Conservation (phyloP, 345 rosid genomes). For the Acer saccharum region DNA sequence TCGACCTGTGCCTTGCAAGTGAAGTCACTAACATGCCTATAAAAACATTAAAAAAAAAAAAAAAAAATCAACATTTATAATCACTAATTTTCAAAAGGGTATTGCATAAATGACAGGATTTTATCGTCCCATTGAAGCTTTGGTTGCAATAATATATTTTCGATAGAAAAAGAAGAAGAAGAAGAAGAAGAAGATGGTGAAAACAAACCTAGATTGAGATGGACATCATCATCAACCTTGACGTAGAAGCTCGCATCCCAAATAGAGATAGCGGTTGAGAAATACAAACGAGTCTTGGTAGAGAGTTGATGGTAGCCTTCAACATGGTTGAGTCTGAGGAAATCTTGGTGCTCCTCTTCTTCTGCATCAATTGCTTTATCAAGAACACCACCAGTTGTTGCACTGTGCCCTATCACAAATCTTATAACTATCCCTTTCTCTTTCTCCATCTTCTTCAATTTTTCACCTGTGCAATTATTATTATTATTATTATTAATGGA, state of each 20-base stretch:
- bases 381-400: constrained; percentile 72
- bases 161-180: neutral
- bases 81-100: no score
- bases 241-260: constrained; percentile 88
- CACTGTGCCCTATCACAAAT: constrained; percentile 91
- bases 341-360: constrained; percentile 62
- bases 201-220: constrained; percentile 62
- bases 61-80: no score
- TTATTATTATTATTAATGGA: no score
- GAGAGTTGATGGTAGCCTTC: constrained; percentile 90
- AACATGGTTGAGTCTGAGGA: constrained; percentile 76
- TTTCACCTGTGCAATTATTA: constrained; percentile 42
- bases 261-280: constrained; percentile 71
- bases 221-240: constrained; percentile 91
- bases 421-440: constrained; percentile 83
- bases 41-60: neutral
- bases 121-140: no score
- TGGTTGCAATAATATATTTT: no score
- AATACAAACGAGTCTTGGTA: constrained; percentile 74
- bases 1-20: constrained; percentile 57
- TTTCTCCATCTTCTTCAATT: constrained; percentile 67
- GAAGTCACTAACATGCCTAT: constrained; percentile 58
- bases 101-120: no score
- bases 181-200: neutral
- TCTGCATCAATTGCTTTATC: constrained; percentile 79